These are phyloP conservation scores for Aureobasidium sp. DNA, from an alignment of 2,329 filamentous ascomycete species.

Conservation along the genomic window DNA sequence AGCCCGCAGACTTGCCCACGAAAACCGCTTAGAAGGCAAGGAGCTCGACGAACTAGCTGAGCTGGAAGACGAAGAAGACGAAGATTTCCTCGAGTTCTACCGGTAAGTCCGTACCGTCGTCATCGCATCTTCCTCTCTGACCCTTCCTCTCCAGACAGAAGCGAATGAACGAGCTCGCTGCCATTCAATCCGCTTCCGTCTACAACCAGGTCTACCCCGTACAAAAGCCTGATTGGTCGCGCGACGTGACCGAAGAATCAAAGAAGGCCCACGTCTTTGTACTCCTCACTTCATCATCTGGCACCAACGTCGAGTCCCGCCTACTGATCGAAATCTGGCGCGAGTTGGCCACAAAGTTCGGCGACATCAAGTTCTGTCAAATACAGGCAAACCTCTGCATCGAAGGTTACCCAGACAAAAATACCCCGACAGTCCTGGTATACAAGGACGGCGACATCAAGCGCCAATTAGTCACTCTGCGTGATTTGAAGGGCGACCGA, in stretches of 20 bases:
- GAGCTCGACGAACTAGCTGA: constrained; percentile 89
- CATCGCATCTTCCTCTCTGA: not conserved
- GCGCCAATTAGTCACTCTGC: constrained; percentile 84
- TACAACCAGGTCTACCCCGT: constrained; percentile 90
- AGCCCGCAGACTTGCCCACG: constrained; percentile 74
- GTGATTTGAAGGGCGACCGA: constrained; percentile 65
- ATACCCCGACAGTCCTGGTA: constrained; percentile 87
- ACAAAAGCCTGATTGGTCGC: constrained; percentile 87
- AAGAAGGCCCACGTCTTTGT: constrained; percentile 63
- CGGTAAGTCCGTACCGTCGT: constrained; percentile 42
- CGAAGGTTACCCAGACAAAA: constrained; percentile 89
- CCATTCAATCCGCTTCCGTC: constrained; percentile 66
- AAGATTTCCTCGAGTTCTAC: constrained; percentile 82
- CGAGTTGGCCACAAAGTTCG: constrained; percentile 74
- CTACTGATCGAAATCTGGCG: constrained; percentile 81
- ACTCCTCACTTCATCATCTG: constrained; percentile 69
- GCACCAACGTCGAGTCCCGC: constrained; percentile 77
- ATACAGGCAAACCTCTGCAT: constrained; percentile 90
- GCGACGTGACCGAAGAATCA: constrained; percentile 87
- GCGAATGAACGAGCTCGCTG: constrained; percentile 74
- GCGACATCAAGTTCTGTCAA: constrained; percentile 96
- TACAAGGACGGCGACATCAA: constrained; percentile 91
- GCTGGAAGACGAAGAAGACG: constrained; percentile 92
- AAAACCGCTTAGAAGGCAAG: constrained; percentile 89
- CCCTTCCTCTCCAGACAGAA: constrained; percentile 46